A percentile compares a stretch with the other conserved stretches of the same genome.
Evolutionary conservation across 2,329 filamentous ascomycete genomes (phyloP).

Genomic region (Botrytis hyacinthi): DNA sequence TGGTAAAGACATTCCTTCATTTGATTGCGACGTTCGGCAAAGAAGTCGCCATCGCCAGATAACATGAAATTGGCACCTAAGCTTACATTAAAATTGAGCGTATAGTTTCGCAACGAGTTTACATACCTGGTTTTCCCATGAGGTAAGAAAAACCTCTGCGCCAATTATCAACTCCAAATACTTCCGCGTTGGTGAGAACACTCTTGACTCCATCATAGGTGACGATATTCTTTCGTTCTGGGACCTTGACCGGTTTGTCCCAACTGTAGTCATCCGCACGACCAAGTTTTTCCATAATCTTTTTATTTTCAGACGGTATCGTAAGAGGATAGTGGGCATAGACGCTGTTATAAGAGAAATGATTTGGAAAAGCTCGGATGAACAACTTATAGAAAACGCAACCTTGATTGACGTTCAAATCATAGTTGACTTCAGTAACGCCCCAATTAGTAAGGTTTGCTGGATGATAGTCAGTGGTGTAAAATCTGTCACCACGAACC

Average conservation of each 20-base stretch:
- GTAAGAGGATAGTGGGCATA: slow-evolving; percentile 65
- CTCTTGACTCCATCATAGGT: slow-evolving; percentile 30
- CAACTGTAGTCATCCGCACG: slow-evolving; percentile 26
- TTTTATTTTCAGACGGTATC: slow-evolving; percentile 67
- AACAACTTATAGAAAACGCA: slow-evolving; percentile 84
- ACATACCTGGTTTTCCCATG: slow-evolving; percentile 23
- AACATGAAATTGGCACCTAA: slow-evolving; percentile 53
- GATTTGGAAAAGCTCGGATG: slow-evolving; percentile 71
- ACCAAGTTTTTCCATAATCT: slow-evolving; percentile 63
- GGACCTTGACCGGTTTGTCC: slow-evolving; percentile 26
- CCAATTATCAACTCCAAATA: slow-evolving; percentile 36
- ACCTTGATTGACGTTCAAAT: slow-evolving; percentile 55
- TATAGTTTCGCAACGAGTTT: not conserved
- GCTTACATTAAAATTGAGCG: not conserved
- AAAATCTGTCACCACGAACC: slow-evolving; percentile 56
- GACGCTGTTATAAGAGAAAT: slow-evolving; percentile 77
- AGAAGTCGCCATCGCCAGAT: slow-evolving; percentile 48
- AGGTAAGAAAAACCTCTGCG: slow-evolving; percentile 18
- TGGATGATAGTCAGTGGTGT: slow-evolving; percentile 50
- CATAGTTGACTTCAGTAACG: slow-evolving; percentile 68
- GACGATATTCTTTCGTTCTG: slow-evolving; percentile 19
- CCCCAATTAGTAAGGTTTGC: slow-evolving; percentile 79
- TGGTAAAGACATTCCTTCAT: slow-evolving; percentile 58
- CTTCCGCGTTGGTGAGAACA: slow-evolving; percentile 34
- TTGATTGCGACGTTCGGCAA: slow-evolving; percentile 51